Evolutionary conservation across 352 stramenopile species (phyloP), one percentile per base, ranked within the genome.

Genomic region (Blastocystis sp.): DNA sequence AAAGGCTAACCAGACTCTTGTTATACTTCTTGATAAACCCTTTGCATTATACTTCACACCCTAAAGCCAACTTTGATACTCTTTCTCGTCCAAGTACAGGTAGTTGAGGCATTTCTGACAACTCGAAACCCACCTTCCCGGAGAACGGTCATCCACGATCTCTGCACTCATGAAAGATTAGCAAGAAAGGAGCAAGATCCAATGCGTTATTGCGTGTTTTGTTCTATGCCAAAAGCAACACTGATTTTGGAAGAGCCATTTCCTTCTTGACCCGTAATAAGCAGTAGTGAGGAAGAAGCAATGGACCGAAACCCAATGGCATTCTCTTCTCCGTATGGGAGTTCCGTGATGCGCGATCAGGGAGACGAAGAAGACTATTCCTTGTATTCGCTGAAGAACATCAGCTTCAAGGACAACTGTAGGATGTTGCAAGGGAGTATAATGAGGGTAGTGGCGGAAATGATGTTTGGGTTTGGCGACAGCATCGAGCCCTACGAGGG

Each of bases 391-490:
- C 56, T 81, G 14, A 81, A 64, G 71, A 40, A 59, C 34, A 81
- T 81, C 34, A 81, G 45, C 43, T 81, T 81, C 43, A 28, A 81
- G 45, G 71, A 81, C 19, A 81, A 81, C 28, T 60, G 71, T 81
- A 41, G 0, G 56, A 53, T 34, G 28, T 34, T 34, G 28, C 0
- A 34, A 34, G 28, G 28, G 28, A 34, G 28, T 34, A 34, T 34
- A 34, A 34, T 34, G 28, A 34, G 10, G 45, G 9, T 87, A 87
- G 77, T 87, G 56, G 71, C 21, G 59, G 65, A 87, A 21, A 87
- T 87, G 77, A 87, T 87, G 77, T 87, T 77, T 78, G 77, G 77
- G 11, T 87, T 74, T 78, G 77, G 77, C 34, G 77, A 87, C 77
- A 62, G 34, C 34, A 87, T 87, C 21, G 77, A 77, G 21, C 77